Evolutionary conservation across 2,329 filamentous ascomycete species (phyloP), one percentile per base, ranked within the genome.

Genomic region (Dothiorella sarmentorum): DNA sequence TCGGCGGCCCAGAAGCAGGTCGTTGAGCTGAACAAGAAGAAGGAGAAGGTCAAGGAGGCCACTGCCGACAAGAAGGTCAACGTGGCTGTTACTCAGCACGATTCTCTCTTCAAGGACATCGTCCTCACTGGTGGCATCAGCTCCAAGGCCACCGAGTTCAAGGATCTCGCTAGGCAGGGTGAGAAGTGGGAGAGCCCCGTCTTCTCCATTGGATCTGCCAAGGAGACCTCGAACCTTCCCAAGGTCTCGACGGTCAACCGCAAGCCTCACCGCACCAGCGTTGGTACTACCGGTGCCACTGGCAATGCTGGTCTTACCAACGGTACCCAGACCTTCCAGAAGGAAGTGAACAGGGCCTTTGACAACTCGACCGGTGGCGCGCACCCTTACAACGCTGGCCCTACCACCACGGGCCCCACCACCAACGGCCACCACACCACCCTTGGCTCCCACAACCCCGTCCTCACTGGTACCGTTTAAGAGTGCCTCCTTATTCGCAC

Each of bases 101-200:
- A 97, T 69, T 92, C 89, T 64, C 90, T 97, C 64, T 96, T 99
- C 86, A 88, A 90, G 69, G 80, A 93, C 70, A 87, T 99, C 70
- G 82, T 86, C 59, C 81, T 99, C 5, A 91, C 92, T 24, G 89
- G 89, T 29, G 92, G 91, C 58, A 93, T 97, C 72, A 94, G 89
- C 66, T 87, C 85, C 78, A 97, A 96, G 84, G 92, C 93, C 9
- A 95, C 90, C 22, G 91, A 96, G 75, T 97, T 95, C 82, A 90
- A 86, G 77, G 85, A 97, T 20, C 82, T 96, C 60, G 90, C 93
- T 7, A 80, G 80, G 65, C 91, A 94, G 84, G 94, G 94, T 55
- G 89, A 96, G 58, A 87, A 86, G 73, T 99, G 94, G 94, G 88
- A 96, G 80, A 95, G 89, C 61, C 91, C 93, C 9, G 85, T 99